Evolutionary conservation across 345 rosid genomes (phyloP), one percentile per base, ranked within the genome.

Genomic region (Balakata baccata): DNA sequence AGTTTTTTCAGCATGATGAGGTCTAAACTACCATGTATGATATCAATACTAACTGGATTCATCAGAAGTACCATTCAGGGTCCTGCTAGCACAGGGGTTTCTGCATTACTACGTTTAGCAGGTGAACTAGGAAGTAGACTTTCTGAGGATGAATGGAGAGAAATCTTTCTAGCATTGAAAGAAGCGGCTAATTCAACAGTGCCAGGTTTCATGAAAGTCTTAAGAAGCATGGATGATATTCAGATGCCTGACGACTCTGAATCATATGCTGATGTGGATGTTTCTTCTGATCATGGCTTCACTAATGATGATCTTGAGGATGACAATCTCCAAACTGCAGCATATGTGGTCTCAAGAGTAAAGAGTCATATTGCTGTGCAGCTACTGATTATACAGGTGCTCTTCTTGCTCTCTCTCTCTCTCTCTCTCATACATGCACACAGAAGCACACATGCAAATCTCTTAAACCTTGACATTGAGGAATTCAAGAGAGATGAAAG

Each of bases 301-400:
- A 72, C 71, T 51, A 84, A 80, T 63, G 91, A 88, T 72, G 87
- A 87, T 56, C 70, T 92, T 14, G 91, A 88, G 72, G 92, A 90
- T 71, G 94, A 88, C 77, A 85, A 78, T 84, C 87, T 94, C 68
- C 92, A 89, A 78, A 87, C 90, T 54, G 85, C 86, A 78, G 86
- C 94, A 25, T 87, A 88, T 77, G 91, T 94, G 81, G 83, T 87
- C 71, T 89, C 96, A 47, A 89, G 95, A 80, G 86, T 86, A 83
- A 94, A 90, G 86, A 84, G 89, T 85, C 94, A 92, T 77, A 87
- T 92, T 47, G 75, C 92, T 1, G 79, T 87, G 67, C 98, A 92
- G 83, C 89, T 94, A 67, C 92, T 86, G 47, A 82, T 88, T 68
- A 60, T 86, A 50, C 95, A 89, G 95, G 98, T 94, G 47, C 73